phyloP scores from a whole-genome alignment of 306 rosid species.

The Myrica gale region DNA sequence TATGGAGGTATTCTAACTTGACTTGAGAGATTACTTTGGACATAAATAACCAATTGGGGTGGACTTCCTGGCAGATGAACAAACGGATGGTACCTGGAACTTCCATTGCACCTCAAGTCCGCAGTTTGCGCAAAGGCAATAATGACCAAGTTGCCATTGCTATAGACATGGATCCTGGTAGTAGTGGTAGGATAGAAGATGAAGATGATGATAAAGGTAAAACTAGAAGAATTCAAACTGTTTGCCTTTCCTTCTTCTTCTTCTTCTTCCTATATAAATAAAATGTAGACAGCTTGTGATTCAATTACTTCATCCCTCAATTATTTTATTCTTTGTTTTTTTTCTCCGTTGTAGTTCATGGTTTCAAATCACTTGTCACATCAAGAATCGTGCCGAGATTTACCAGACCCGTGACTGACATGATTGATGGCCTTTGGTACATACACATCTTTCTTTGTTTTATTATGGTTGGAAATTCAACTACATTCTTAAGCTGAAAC shows the following conservation, averaged over 20 bases:
- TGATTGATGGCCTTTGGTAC: slow-evolving; percentile 95
- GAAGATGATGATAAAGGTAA: slow-evolving; percentile 97
- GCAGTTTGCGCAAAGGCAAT: slow-evolving; percentile 91
- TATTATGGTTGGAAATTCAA: slow-evolving; percentile 6
- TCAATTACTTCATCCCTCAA: background rate
- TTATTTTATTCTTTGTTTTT: slow-evolving; percentile 18
- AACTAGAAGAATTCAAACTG: slow-evolving; percentile 9
- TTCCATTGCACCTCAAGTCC: slow-evolving; percentile 80
- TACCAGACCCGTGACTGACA: slow-evolving; percentile 80
- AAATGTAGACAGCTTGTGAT: slow-evolving; percentile 5
- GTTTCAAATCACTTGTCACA: slow-evolving; percentile 88
- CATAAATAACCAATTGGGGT: slow-evolving; percentile 19
- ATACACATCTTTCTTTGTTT: slow-evolving; percentile 23
- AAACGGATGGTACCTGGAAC: slow-evolving; percentile 64
- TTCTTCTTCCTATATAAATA: slow-evolving; percentile 4
- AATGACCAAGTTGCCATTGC: slow-evolving; percentile 90
- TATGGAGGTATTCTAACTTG: background rate
- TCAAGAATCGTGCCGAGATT: slow-evolving; percentile 86
- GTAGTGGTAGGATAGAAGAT: slow-evolving; percentile 66
- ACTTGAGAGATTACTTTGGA: slow-evolving; percentile 1
- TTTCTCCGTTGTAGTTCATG: slow-evolving; percentile 61
- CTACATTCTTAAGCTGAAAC: slow-evolving; percentile 20
- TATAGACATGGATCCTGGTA: slow-evolving; percentile 74
- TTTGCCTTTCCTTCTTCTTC: slow-evolving; percentile 8
- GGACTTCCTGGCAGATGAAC: slow-evolving; percentile 47